phyloP scores from a whole-genome alignment of 768 basidiomycete species.

The Leccinum barrowsii region DNA sequence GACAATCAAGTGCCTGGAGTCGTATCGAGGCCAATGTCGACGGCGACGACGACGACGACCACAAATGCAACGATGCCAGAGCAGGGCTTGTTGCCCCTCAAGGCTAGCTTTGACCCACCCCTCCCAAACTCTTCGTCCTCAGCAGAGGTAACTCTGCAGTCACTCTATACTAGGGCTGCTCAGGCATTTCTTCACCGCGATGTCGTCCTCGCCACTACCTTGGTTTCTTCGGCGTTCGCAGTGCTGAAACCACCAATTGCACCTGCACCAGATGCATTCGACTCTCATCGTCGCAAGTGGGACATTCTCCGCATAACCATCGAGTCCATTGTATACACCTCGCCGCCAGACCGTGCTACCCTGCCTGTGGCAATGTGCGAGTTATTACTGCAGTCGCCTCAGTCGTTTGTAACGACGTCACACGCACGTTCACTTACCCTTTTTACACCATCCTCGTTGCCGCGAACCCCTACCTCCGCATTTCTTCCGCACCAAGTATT shows the following conservation, averaged over 20 bases:
- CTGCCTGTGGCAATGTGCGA: slow-evolving; percentile 53
- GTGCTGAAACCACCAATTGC: slow-evolving; percentile 45
- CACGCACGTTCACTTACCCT: slow-evolving; percentile 64
- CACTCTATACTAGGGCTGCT: slow-evolving; percentile 74
- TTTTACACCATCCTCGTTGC: slow-evolving; percentile 52
- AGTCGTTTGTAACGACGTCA: slow-evolving; percentile 51
- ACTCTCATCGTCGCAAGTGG: slow-evolving; percentile 71
- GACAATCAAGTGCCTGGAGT: slow-evolving; percentile 22
- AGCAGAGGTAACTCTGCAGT: slow-evolving; percentile 53
- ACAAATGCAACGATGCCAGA: slow-evolving; percentile 20
- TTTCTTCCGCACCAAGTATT: slow-evolving; percentile 69
- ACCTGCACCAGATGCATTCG: slow-evolving; percentile 37
- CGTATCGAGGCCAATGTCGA: slow-evolving; percentile 39
- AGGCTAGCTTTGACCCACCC: slow-evolving; percentile 22
- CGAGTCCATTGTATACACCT: slow-evolving; percentile 67
- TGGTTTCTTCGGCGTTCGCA: slow-evolving; percentile 66
- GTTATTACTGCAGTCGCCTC: slow-evolving; percentile 55
- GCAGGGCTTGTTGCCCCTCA: slow-evolving; percentile 34
- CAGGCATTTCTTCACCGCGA: slow-evolving; percentile 77
- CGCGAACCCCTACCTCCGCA: slow-evolving; percentile 42
- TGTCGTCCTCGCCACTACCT: slow-evolving; percentile 57
- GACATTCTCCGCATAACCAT: slow-evolving; percentile 83
- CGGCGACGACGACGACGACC: slow-evolving; percentile 42
- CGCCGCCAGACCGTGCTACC: slow-evolving; percentile 38
- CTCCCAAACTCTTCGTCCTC: slow-evolving; percentile 16